Evolutionary conservation across 176 grass and related monocot genomes (phyloP).

Genomic region (Panicum miliaceum): DNA sequence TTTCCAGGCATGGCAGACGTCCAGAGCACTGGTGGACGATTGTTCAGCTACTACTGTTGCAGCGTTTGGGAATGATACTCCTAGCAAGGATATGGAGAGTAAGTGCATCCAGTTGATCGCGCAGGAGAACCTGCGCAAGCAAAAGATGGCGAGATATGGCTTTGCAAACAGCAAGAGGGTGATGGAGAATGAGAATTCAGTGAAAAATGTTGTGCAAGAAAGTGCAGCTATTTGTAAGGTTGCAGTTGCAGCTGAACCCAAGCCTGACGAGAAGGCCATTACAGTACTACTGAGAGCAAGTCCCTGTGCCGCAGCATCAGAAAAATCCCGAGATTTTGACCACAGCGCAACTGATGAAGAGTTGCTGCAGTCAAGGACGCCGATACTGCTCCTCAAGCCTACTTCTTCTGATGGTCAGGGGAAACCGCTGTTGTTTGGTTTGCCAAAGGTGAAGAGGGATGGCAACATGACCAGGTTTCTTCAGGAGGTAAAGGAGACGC

Average conservation of each 20-base stretch:
- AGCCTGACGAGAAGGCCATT: background rate
- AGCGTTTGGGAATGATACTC: too few species aligned
- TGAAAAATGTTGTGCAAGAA: slow-evolving; percentile 14
- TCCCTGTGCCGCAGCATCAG: background rate
- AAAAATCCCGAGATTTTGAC: slow-evolving; percentile 5
- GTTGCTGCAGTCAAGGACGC: slow-evolving; percentile 13
- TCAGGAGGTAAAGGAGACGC: slow-evolving; percentile 66
- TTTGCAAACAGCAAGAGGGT: slow-evolving; percentile 10
- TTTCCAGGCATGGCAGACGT: too few species aligned
- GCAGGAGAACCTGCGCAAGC: slow-evolving; percentile 67
- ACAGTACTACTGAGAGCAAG: background rate
- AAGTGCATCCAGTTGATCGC: slow-evolving; percentile 61
- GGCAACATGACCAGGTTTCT: slow-evolving; percentile 59
- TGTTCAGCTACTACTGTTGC: too few species aligned
- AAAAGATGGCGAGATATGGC: slow-evolving; percentile 69
- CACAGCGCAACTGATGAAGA: background rate
- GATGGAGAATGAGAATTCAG: background rate
- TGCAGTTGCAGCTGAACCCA: background rate
- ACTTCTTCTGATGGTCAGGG: background rate
- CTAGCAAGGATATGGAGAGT: too few species aligned
- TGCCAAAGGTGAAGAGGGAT: slow-evolving; percentile 53
- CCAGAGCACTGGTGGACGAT: too few species aligned
- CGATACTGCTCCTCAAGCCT: slow-evolving; percentile 80
- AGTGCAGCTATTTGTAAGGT: background rate
- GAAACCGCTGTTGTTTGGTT: slow-evolving; percentile 33